Evolutionary conservation across 306 rosid species (phyloP), one percentile per base, ranked within the genome.

Genomic region (Calophaca sinica): DNA sequence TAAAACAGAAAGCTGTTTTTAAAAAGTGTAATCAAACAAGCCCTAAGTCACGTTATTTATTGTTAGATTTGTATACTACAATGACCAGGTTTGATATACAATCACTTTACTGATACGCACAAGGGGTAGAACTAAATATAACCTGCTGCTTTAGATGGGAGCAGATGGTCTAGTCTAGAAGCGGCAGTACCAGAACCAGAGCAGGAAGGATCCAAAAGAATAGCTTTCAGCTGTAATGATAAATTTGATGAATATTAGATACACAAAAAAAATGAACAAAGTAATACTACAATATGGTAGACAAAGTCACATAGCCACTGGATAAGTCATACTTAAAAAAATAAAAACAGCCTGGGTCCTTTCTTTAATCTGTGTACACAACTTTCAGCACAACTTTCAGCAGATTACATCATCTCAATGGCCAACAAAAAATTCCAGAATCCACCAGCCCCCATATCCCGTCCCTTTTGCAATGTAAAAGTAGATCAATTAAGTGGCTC

Each of bases 181-280:
- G 92, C 82, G 9, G 93, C 87, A 60, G 96, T 90, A 76, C 98
- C 98, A 62, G 98, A 93, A 39, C 96, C 93, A 58, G 96, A 90
- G 88, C 98, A 90, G 54, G 98, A 88, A 82, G 96, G 98, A 86
- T 93, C 98, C 77, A 90, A 82, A 69, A 91, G 98, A 77, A 94
- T 89, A 64, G 94, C 98, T 9, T 81, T 84, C 51, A 90, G 73
- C 98, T 91, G 82, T 67, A 46, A 61, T 38, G 54, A 45, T 32
- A 72, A 68, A 73, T 79, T 57, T 42, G 28, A 68, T 20, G 3
- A 68, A 64, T 35, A 62, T 41, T 61, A 90, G 88, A 75, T 78
- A 9, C 74, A 77, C 72, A 64, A 0, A 61, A 46, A 1, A 55
- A 54, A 66, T n/a, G 20, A 28, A 70, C 33, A 42, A 2, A 36